These are phyloP conservation scores for Astragalus membranaceus DNA, from an alignment of 306 rosid species.

Conservation along the genomic window DNA sequence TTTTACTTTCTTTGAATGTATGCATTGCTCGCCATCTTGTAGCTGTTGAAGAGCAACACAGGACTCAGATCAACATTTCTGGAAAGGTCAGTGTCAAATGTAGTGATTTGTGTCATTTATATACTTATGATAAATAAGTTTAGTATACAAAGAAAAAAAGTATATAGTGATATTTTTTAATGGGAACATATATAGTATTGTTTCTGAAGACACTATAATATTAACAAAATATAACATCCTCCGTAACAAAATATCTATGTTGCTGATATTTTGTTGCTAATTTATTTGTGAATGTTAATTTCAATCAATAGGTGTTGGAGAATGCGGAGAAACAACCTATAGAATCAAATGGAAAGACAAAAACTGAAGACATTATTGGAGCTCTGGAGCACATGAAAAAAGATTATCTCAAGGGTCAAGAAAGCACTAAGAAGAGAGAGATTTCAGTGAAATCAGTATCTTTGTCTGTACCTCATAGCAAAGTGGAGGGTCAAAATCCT, in stretches of 20 bases:
- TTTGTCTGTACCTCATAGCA: constrained; percentile 23
- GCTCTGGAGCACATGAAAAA: neutral
- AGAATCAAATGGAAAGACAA: constrained; percentile 5
- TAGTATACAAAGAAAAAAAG: neutral
- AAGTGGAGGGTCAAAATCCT: constrained; percentile 25
- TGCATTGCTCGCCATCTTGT: constrained; percentile 38
- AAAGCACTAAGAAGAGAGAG: neutral
- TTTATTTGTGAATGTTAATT: neutral
- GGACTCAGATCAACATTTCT: neutral
- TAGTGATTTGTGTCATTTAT: neutral
- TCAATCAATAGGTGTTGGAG: constrained; percentile 9
- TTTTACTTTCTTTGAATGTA: constrained; percentile 29
- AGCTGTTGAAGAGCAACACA: neutral
- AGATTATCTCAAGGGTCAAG: neutral
- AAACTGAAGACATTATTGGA: neutral
- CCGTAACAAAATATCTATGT: too few relatives aligned
- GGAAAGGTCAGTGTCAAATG: constrained; percentile 26
- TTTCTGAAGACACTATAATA: too few relatives aligned
- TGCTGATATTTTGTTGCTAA: neutral
- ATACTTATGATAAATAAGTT: neutral
- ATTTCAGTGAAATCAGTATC: constrained; percentile 28
- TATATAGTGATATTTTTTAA: too few relatives aligned
- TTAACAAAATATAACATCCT: too few relatives aligned
- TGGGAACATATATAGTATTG: too few relatives aligned
- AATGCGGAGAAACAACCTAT: neutral